Conservation (phyloP, 2,329 filamentous ascomycete species). For the Clarireedia monteithiana region DNA sequence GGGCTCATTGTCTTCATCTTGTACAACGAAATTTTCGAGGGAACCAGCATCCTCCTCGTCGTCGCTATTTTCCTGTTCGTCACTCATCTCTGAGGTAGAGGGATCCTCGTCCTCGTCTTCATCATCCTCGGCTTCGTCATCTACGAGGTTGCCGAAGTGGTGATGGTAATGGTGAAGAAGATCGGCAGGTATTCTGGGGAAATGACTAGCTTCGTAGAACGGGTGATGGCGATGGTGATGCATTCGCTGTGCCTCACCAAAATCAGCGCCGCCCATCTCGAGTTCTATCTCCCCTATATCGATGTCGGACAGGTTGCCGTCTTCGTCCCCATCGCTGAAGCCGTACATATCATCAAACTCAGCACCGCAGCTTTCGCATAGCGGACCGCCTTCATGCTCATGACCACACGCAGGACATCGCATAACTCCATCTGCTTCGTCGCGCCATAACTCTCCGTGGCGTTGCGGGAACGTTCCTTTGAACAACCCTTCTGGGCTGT, state of each 20-base stretch:
- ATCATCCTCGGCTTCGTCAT: not conserved
- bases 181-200: not conserved
- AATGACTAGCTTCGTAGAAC: not conserved
- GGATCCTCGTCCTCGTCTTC: constrained; percentile 8
- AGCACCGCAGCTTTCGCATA: constrained; percentile 44
- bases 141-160: not conserved
- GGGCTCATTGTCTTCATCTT: constrained; percentile 20
- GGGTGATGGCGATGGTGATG: not conserved
- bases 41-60: constrained; percentile 24
- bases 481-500: constrained; percentile 50
- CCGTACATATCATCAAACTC: constrained; percentile 20
- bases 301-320: constrained; percentile 2
- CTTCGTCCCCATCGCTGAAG: constrained; percentile 6
- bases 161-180: constrained; percentile 7
- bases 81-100: not conserved
- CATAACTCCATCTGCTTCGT: constrained; percentile 51
- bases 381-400: constrained; percentile 52
- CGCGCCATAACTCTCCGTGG: constrained; percentile 32
- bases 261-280: constrained; percentile 10
- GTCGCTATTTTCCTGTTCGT: constrained; percentile 12
- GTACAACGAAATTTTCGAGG: constrained; percentile 25
- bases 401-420: constrained; percentile 55
- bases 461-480: constrained; percentile 38
- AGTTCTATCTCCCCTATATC: constrained; percentile 22
- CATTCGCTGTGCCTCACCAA: not conserved